Evolutionary conservation across 495 filamentous ascomycete genomes (phyloP), one percentile per base, ranked within the genome.

Genomic region (Penicillium coffeae): DNA sequence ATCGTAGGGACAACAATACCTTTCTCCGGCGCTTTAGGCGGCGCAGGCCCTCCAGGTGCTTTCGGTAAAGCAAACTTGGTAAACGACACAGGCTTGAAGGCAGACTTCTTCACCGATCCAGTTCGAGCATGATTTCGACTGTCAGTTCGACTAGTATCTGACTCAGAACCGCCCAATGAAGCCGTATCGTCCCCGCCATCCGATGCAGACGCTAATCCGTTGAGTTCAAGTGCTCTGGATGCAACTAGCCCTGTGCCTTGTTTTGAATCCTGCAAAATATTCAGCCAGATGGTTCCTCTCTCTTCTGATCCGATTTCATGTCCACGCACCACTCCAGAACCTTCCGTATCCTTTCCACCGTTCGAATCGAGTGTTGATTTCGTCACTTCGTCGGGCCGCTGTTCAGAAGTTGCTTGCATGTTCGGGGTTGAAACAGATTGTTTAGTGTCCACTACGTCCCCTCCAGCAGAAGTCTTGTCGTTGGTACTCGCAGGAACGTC

Each of bases 51-150:
- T 13, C 87, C 79, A 12, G 76, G 68, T 6, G 68, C 70, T 47
- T 79, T 81, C 42, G 73, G 65, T 34, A 72, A 66, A 37, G 80
- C 65, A 43, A 77, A 73, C 64, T 92, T 95, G 58, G 95, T 95
- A 58, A 96, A 91, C 1, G 89, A 95, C 51, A 97, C 88, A 4
- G 90, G 82, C 65, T 96, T 97, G 78, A 97, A 99, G 8, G 85
- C 65, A 21, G 84, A 84, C 65, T 89, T 93, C 76, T 91, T 96
- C 37, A 87, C 73, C 1, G 89, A 88, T 16, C 82, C 79, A 18
- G 79, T 81, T 39, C 87, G 85, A 44, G 70, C 64, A 63, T 88
- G 83, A 47, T 82, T 74, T 54, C 76, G 82, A 39, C 79, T 75
- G 45, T 79, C 74, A 18, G 73, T 64, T 55, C 71, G 70, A 61